Evolutionary conservation across 371 early-diverging fungal genomes (phyloP).

Genomic region (Apophysomyces variabilis): DNA sequence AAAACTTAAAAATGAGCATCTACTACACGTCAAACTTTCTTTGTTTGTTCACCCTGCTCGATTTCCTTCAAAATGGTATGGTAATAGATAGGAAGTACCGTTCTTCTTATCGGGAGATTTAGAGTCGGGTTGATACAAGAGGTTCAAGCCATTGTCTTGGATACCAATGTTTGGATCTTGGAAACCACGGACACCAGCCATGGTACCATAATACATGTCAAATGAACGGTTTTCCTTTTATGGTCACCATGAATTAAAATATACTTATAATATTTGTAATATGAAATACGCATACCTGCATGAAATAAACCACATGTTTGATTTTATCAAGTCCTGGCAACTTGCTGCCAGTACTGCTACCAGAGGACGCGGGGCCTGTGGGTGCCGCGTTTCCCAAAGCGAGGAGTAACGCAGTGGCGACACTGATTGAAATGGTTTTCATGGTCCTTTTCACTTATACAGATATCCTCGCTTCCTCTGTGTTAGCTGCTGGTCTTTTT

Average conservation of each 20-base stretch:
- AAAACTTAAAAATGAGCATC: slow-evolving; percentile 6
- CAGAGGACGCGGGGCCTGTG: not conserved
- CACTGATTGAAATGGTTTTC: not conserved
- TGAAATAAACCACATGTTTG: slow-evolving; percentile 33
- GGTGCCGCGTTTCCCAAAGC: not conserved
- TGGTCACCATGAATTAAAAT: slow-evolving; percentile 10
- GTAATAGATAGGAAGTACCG: slow-evolving; percentile 29
- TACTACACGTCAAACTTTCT: too few species aligned
- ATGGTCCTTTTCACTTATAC: not conserved
- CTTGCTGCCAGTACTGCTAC: not conserved
- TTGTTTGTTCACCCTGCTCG: slow-evolving; percentile 20
- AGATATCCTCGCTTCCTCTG: too few species aligned
- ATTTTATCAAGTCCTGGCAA: slow-evolving; percentile 29
- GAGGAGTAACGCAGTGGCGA: not conserved
- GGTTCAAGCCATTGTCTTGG: slow-evolving; percentile 31
- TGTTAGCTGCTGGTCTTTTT: not conserved
- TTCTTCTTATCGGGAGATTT: slow-evolving; percentile 26
- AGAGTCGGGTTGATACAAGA: slow-evolving; percentile 30
- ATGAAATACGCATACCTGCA: slow-evolving; percentile 21
- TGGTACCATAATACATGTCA: slow-evolving; percentile 21
- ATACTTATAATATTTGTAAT: not conserved
- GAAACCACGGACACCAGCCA: slow-evolving; percentile 23
- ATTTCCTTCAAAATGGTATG: slow-evolving; percentile 27
- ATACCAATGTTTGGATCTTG: slow-evolving; percentile 32
- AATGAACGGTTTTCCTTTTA: slow-evolving; percentile 19